Base-by-base conservation (phyloP, 176 grass and related monocot genomes). In the Elaeis guineensis region DNA sequence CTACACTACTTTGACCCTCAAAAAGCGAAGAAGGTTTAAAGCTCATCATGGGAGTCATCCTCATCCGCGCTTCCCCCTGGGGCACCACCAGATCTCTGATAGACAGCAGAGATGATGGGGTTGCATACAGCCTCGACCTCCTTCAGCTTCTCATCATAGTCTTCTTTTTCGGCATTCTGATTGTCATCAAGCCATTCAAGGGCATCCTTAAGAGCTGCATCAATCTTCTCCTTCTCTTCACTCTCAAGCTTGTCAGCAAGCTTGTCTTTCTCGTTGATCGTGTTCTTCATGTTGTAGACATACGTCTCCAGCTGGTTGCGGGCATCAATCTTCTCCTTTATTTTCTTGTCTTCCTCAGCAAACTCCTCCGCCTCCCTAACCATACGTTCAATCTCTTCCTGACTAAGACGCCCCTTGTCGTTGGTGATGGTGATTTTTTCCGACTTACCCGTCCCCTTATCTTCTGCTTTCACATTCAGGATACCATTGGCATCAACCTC, bases 401-500 rank as follows among this genome's bases (percentile, higher is more conserved):
- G 54, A 52, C 71, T 75, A 1, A 80, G 57, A 5, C 71, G 63
- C 14, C 63, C 54, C 14, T 69, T 67, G 3, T 72, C 69, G 4
- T 72, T 69, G 8, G 56, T 73, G 30, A 83, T 78, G 25, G 69
- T 68, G 25, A 83, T 78, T 18, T 78, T 78, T 52, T 78, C 55
- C 1, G 58, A 66, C 19, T 55, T 26, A 17, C 69, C 74, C 0
- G 63, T 77, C 16, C 61, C 57, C 52, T 74, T 78, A 32, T 83
- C 75, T 66, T 24, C 62, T 22, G 75, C 80, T 26, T 65, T 58
- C n/a, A 82, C 64, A 1, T 69, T 67, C 0, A 81, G 71, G 56
- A 75, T 81, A 18, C 78, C 78, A 51, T 81, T 77, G 4, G 62
- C 79, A 21, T 82, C 79, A 6, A 78, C 29, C 61, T 74, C 64